These are phyloP conservation scores for Cordyceps cateniannulata DNA, from an alignment of 2,329 filamentous ascomycete genomes.

Conservation along the genomic window DNA sequence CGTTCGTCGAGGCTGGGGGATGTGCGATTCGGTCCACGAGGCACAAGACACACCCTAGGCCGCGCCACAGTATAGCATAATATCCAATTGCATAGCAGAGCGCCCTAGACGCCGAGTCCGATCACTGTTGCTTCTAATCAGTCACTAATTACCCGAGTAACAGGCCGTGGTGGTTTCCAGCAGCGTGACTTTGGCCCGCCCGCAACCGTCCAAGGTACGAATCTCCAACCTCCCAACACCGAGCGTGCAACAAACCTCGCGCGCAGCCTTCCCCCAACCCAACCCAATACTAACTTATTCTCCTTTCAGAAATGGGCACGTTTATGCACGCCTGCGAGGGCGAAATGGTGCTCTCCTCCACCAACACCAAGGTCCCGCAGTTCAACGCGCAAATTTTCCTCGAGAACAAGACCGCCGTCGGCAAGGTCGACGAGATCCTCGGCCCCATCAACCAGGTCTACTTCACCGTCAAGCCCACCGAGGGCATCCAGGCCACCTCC, in stretches of 20 bases:
- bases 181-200: slow-evolving; percentile 35
- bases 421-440: slow-evolving; percentile 97
- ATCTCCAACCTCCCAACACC: neutral
- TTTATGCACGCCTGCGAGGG: slow-evolving; percentile 95
- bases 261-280: too few relatives aligned
- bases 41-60: neutral
- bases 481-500: slow-evolving; percentile 88
- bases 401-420: slow-evolving; percentile 95
- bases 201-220: slow-evolving; percentile 30
- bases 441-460: slow-evolving; percentile 96
- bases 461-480: slow-evolving; percentile 96
- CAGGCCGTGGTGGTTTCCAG: slow-evolving; percentile 33
- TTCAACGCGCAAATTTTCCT: slow-evolving; percentile 99
- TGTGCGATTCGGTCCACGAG: neutral
- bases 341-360: slow-evolving; percentile 94
- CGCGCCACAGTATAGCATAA: neutral
- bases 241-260: neutral
- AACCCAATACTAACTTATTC: neutral
- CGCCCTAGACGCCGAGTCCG: neutral
- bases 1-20: neutral
- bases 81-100: neutral
- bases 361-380: slow-evolving; percentile 93
- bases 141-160: slow-evolving; percentile 15
- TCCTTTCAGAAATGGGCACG: slow-evolving; percentile 77
- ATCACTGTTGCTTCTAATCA: neutral